Conservation (phyloP, 805 yeast genomes). For the Candida gorgasii region DNA sequence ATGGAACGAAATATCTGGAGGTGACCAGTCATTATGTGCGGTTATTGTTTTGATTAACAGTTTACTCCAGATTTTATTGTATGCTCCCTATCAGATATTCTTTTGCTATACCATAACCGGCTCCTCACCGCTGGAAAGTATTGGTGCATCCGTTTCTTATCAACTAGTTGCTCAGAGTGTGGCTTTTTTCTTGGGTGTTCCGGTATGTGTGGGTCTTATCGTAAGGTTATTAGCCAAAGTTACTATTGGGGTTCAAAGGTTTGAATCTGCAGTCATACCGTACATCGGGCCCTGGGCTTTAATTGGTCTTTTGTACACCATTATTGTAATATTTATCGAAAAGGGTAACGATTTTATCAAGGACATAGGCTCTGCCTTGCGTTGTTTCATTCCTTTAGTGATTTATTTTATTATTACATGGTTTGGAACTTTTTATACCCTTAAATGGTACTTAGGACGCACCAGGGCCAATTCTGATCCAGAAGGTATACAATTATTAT, state of each 20-base stretch:
- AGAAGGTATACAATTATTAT: conserved; percentile 17
- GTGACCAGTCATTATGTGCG: conserved; percentile 53
- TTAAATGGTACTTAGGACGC: conserved; percentile 22
- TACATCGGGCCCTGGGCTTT: conserved; percentile 51
- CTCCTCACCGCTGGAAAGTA: conserved; percentile 14
- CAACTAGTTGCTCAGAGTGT: conserved; percentile 49
- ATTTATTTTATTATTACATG: conserved; percentile 50
- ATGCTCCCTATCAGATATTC: conserved; percentile 53
- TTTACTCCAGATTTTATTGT: conserved; percentile 49
- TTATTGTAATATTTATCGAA: conserved; percentile 51
- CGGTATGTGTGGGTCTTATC: conserved; percentile 46
- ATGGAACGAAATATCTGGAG: conserved; percentile 58
- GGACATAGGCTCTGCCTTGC: conserved; percentile 49
- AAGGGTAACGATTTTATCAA: conserved; percentile 50
- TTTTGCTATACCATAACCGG: conserved; percentile 46
- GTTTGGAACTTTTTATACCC: conserved; percentile 42
- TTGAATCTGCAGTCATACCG: conserved; percentile 37
- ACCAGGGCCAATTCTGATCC: conserved; percentile 4
- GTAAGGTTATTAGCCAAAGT: conserved; percentile 33
- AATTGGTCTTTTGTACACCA: conserved; percentile 53
- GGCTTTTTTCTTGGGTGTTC: conserved; percentile 55
- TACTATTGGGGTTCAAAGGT: conserved; percentile 31
- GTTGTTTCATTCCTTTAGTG: conserved; percentile 51
- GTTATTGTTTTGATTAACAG: conserved; percentile 53
- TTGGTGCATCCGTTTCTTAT: conserved; percentile 26